These are phyloP conservation scores for Penicillium sclerotigenum DNA, from an alignment of 2,329 filamentous ascomycete species.

Conservation along the genomic window DNA sequence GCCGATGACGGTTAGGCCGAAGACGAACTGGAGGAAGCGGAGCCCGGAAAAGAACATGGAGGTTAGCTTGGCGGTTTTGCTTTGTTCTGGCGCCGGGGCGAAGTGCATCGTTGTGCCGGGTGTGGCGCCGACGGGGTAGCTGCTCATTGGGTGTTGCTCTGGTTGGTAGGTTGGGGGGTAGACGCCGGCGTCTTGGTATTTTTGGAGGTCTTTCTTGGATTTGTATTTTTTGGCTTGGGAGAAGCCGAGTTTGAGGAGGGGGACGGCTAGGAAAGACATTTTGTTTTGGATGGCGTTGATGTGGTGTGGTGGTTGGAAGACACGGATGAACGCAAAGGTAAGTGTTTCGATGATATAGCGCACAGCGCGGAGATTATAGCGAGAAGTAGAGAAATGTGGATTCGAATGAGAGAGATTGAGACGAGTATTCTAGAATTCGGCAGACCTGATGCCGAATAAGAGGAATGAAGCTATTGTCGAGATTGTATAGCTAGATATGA, in stretches of 20 bases:
- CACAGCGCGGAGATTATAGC: slow-evolving; percentile 5
- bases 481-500: slow-evolving; percentile 2
- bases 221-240: slow-evolving; percentile 32
- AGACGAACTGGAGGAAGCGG: slow-evolving; percentile 73
- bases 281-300: background rate
- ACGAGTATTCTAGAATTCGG: slow-evolving; percentile 1
- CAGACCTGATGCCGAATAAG: slow-evolving; percentile 18
- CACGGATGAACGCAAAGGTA: background rate
- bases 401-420: background rate
- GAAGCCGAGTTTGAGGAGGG: slow-evolving; percentile 29
- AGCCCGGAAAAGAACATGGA: slow-evolving; percentile 43
- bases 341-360: background rate
- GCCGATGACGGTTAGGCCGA: slow-evolving; percentile 73
- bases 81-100: slow-evolving; percentile 11
- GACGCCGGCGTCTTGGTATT: slow-evolving; percentile 18
- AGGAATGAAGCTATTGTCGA: slow-evolving; percentile 1
- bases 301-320: background rate
- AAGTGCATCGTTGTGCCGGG: slow-evolving; percentile 18
- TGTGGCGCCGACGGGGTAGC: slow-evolving; percentile 19
- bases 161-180: slow-evolving; percentile 15
- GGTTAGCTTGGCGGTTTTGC: slow-evolving; percentile 6
- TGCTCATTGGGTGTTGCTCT: slow-evolving; percentile 20
- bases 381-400: background rate
- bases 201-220: slow-evolving; percentile 23
- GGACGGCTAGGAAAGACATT: slow-evolving; percentile 32